Evolutionary conservation across 257 asterid genomes (phyloP).

Genomic region (Forsythia suspensa): DNA sequence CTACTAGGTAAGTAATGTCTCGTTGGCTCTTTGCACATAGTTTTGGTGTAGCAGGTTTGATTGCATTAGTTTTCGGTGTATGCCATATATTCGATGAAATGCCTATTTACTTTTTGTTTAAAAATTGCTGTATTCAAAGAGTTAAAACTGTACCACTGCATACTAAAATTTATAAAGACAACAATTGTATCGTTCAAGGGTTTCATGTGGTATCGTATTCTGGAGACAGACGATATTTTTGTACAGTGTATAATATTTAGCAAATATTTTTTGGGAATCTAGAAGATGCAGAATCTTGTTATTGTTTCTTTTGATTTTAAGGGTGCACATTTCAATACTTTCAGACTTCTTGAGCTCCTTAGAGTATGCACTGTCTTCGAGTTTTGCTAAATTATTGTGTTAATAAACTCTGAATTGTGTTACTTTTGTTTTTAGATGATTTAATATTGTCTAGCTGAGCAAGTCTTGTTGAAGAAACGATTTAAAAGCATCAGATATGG

Average conservation of each 20-base stretch:
- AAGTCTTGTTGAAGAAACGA: conserved; percentile 10
- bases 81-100: conserved; percentile 36
- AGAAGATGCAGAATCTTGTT: not conserved
- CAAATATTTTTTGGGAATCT: not conserved
- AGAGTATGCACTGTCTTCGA: not conserved
- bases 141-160: not conserved
- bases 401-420: not conserved
- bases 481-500: conserved; percentile 38
- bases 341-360: not conserved
- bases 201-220: not conserved
- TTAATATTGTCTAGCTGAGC: conserved; percentile 2
- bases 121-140: not conserved
- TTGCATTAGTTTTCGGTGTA: conserved; percentile 14
- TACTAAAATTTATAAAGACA: not conserved
- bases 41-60: not conserved
- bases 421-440: conserved; percentile 8
- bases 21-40: not conserved
- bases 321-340: not conserved
- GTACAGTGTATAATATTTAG: not conserved
- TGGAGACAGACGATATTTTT: not conserved
- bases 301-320: no score
- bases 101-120: conserved; percentile 17
- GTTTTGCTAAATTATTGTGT: not conserved
- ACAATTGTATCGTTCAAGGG: not conserved
- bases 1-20: not conserved